Conservation (phyloP, 2,329 filamentous ascomycete genomes). For the Xylariaceae sp. region DNA sequence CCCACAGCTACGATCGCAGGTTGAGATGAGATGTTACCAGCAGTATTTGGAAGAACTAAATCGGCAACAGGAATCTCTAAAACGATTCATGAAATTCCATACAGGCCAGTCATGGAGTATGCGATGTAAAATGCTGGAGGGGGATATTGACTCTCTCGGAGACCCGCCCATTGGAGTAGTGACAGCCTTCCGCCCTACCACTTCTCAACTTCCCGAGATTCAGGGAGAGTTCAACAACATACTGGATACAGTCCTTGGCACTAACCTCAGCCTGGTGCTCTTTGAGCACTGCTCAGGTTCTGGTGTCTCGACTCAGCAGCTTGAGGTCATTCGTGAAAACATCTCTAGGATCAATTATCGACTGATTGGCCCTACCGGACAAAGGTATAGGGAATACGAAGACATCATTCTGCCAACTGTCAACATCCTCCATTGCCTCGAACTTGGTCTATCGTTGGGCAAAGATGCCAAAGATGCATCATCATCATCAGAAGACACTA, state of each 20-base stretch:
- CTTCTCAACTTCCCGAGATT: slow-evolving; percentile 64
- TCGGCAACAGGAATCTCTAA: slow-evolving; percentile 55
- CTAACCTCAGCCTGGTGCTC: slow-evolving; percentile 37
- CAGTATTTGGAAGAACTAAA: slow-evolving; percentile 53
- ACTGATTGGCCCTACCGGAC: slow-evolving; percentile 42
- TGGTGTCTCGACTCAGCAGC: slow-evolving; percentile 34
- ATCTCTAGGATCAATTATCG: slow-evolving; percentile 67
- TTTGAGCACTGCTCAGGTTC: slow-evolving; percentile 29
- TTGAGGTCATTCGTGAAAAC: slow-evolving; percentile 49
- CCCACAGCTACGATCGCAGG: slow-evolving; percentile 61
- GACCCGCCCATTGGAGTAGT: slow-evolving; percentile 59
- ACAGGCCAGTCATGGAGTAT: slow-evolving; percentile 66
- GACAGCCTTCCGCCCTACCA: slow-evolving; percentile 66
- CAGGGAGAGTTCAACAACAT: slow-evolving; percentile 82
- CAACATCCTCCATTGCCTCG: slow-evolving; percentile 74
- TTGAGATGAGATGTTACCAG: slow-evolving; percentile 58
- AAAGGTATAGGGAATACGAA: slow-evolving; percentile 73
- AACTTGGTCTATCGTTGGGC: slow-evolving; percentile 67
- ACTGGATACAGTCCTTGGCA: slow-evolving; percentile 57
- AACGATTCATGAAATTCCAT: slow-evolving; percentile 61
- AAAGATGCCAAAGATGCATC: slow-evolving; percentile 35
- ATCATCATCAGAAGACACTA: slow-evolving; percentile 2
- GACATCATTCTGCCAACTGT: slow-evolving; percentile 77
- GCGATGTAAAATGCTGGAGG: slow-evolving; percentile 58
- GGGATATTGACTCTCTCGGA: slow-evolving; percentile 61